Evolutionary conservation across 23 red algal genomes (phyloP), one percentile per base, ranked within the genome.

Genomic region (Gracilaria caudata): DNA sequence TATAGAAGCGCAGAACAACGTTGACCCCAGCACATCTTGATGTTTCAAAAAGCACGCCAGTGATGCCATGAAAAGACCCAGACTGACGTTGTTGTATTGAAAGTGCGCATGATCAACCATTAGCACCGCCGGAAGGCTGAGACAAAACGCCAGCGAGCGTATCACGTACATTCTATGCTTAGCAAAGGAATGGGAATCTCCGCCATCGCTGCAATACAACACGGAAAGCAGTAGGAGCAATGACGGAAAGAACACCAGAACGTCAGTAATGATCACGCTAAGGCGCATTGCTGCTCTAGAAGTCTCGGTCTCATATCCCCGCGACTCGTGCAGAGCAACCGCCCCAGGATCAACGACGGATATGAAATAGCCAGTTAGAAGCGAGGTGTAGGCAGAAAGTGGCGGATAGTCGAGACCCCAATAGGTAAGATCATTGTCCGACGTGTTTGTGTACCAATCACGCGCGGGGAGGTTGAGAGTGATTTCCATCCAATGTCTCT

Each of bases 361-460:
- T n/a, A 94, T 73, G 39, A 85, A 28, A 7, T 29, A 55, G 32
- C 78, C 90, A 21, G 76, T 57, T 0, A 78, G 4, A 55, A 44
- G 82, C 49, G 93, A 91, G 20, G 60, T 51, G 28, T 90, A 99
- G 16, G 90, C 97, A 46, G 93, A 96, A 14, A 95, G 81, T 25
- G 97, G 97, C 20, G 97, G 97, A 66, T 99, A 99, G 57, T 99
- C 97, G 19, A 99, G 78, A 29, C 89, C 93, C 97, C 97, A 99
- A 68, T 99, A 95, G 32, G 80, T 34, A 13, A 91, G 72, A 51
- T 93, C 75, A 51, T 95, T 88, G 24, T 64, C 73, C 10, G 73
- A 16, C 26, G 79, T 78, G 54, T 85, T 61, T 16, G 19, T 25
- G 78, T 99, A 99, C 97, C 97, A 99, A 19, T 83, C 57, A 25